A percentile compares a stretch with the other conserved stretches of the same genome.
phyloP scores from a whole-genome alignment of 352 stramenopile genomes.

The Phytophthora tentaculata region DNA sequence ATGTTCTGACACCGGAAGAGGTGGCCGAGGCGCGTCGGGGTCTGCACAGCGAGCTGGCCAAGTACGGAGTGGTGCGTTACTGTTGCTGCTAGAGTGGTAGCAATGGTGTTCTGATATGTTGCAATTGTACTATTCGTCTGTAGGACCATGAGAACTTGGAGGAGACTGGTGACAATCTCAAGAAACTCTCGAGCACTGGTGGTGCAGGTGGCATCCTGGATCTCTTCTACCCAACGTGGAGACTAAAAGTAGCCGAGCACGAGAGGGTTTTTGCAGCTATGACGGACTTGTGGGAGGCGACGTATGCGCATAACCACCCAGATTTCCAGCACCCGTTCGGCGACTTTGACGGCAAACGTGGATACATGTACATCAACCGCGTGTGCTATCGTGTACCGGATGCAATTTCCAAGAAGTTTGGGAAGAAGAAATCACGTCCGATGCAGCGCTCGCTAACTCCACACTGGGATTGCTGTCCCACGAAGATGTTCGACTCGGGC shows the following conservation, averaged over 20 bases:
- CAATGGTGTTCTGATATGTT: conserved; percentile 13
- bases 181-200: conserved; percentile 87
- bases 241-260: conserved; percentile 78
- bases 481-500: conserved; percentile 68
- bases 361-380: conserved; percentile 91
- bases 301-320: conserved; percentile 68
- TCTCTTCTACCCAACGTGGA: conserved; percentile 91
- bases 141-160: conserved; percentile 70
- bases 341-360: conserved; percentile 68
- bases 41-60: conserved; percentile 69
- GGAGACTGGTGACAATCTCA: conserved; percentile 67
- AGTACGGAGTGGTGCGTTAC: conserved; percentile 72
- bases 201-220: conserved; percentile 89
- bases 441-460: conserved; percentile 90
- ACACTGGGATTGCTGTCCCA: conserved; percentile 89
- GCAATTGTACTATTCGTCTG: conserved; percentile 3
- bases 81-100: neutral
- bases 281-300: conserved; percentile 80
- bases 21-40: conserved; percentile 57
- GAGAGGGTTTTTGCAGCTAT: conserved; percentile 79
- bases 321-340: conserved; percentile 78
- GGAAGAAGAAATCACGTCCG: conserved; percentile 67
- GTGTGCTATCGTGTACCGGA: conserved; percentile 85
- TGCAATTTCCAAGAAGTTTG: conserved; percentile 64
- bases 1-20: conserved; percentile 68